phyloP scores from a whole-genome alignment of 2,329 filamentous ascomycete genomes.

The Fusarium sp. region DNA sequence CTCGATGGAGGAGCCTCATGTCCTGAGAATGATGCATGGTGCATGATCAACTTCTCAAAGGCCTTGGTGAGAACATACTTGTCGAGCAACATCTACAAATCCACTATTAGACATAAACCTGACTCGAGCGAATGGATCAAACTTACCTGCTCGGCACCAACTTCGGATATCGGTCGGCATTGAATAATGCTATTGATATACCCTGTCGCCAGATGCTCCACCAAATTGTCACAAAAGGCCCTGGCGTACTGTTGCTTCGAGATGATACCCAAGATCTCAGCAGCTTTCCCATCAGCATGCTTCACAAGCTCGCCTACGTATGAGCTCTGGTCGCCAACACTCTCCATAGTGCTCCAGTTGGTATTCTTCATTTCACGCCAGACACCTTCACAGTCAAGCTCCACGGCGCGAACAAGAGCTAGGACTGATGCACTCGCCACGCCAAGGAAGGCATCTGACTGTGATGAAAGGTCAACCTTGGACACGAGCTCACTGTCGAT shows the following conservation, averaged over 20 bases:
- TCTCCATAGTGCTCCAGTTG: constrained; percentile 93
- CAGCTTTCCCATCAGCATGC: constrained; percentile 76
- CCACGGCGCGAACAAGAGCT: constrained; percentile 84
- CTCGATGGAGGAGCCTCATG: constrained; percentile 62
- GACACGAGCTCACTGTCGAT: constrained; percentile 83
- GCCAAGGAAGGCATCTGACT: constrained; percentile 94
- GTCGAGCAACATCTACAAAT: constrained; percentile 86
- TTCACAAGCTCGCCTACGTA: constrained; percentile 87
- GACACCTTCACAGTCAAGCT: constrained; percentile 82
- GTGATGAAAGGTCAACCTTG: constrained; percentile 88
- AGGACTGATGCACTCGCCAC: constrained; percentile 91
- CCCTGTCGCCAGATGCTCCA: constrained; percentile 83
- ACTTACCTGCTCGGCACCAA: constrained; percentile 87
- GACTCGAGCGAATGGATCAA: neutral
- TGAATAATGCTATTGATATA: constrained; percentile 89
- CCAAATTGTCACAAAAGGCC: constrained; percentile 95
- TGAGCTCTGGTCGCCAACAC: constrained; percentile 90
- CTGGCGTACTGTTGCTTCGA: constrained; percentile 94
- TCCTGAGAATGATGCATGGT: constrained; percentile 64
- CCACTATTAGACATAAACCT: constrained; percentile 38
- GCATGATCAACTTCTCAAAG: constrained; percentile 76
- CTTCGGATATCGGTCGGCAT: constrained; percentile 91
- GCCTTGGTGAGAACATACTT: constrained; percentile 89
- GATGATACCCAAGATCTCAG: constrained; percentile 80
- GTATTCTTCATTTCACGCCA: constrained; percentile 99